Percentiles rank a stretch among this genome's conserved stretches.
Evolutionary conservation across 2,329 filamentous ascomycete species (phyloP).

Genomic region (Claviceps sp.): DNA sequence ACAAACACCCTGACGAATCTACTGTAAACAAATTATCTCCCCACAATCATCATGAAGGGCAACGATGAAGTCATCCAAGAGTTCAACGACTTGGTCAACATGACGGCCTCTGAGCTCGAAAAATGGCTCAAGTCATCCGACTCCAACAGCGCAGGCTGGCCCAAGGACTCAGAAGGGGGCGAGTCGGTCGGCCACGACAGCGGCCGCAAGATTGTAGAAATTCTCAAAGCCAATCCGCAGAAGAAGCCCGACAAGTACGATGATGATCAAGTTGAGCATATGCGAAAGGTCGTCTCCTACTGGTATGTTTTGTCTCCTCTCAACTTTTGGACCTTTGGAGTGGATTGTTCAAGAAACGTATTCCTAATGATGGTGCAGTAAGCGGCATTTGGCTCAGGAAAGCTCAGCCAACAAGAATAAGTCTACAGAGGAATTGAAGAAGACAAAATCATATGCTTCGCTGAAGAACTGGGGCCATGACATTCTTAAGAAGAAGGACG

Average conservation of each 20-base stretch:
- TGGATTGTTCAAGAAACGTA: too few species aligned
- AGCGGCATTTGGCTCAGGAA: conserved; percentile 53
- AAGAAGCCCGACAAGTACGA: conserved; percentile 44
- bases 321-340: too few species aligned
- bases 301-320: conserved; percentile 23
- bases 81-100: conserved; percentile 55
- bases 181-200: conserved; percentile 53
- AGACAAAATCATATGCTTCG: conserved; percentile 41
- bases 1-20: not conserved
- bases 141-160: conserved; percentile 45
- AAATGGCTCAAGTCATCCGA: conserved; percentile 47
- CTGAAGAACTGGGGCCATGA: conserved; percentile 52
- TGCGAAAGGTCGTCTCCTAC: conserved; percentile 50
- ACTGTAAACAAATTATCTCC: not conserved
- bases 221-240: conserved; percentile 46
- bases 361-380: conserved; percentile 20
- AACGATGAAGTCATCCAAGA: conserved; percentile 30
- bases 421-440: conserved; percentile 27
- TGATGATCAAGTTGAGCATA: conserved; percentile 40
- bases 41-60: conserved; percentile 12
- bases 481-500: conserved; percentile 26
- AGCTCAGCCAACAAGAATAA: conserved; percentile 42
- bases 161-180: conserved; percentile 40
- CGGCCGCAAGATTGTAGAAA: conserved; percentile 49
- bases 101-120: conserved; percentile 46